These are phyloP conservation scores for Umbilicus rupestris DNA, from an alignment of 164 flowering plant genomes.

Conservation along the genomic window DNA sequence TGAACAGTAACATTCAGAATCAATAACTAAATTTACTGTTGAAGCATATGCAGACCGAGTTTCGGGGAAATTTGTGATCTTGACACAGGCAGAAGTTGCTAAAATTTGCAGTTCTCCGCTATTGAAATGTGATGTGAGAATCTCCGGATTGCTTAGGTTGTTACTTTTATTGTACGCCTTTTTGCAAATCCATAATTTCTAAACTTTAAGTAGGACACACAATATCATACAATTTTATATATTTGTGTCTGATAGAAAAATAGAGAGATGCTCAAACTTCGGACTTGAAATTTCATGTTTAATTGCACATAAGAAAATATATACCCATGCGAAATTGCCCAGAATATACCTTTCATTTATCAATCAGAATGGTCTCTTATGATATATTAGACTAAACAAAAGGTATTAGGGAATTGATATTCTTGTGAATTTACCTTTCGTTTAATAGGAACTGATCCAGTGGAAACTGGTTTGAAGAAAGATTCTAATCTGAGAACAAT, in stretches of 20 bases:
- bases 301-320: neutral
- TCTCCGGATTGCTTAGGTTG: neutral
- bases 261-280: neutral
- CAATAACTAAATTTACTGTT: neutral
- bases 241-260: no score
- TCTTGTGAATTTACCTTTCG: slow-evolving; percentile 55
- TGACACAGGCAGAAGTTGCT: neutral
- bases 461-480: slow-evolving; percentile 74
- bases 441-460: slow-evolving; percentile 45
- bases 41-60: neutral
- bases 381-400: neutral
- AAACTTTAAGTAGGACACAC: neutral
- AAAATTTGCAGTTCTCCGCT: neutral
- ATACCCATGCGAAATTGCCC: neutral
- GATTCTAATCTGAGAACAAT: slow-evolving; percentile 61
- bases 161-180: neutral
- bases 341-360: no score
- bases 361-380: no score
- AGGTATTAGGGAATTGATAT: neutral
- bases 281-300: neutral
- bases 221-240: neutral
- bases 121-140: neutral
- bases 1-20: neutral
- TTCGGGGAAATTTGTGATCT: neutral
- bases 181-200: neutral